A percentile compares a stretch with the other conserved stretches of the same genome.
Evolutionary conservation across 306 rosid genomes (phyloP).

Genomic region (Quercus alba): DNA sequence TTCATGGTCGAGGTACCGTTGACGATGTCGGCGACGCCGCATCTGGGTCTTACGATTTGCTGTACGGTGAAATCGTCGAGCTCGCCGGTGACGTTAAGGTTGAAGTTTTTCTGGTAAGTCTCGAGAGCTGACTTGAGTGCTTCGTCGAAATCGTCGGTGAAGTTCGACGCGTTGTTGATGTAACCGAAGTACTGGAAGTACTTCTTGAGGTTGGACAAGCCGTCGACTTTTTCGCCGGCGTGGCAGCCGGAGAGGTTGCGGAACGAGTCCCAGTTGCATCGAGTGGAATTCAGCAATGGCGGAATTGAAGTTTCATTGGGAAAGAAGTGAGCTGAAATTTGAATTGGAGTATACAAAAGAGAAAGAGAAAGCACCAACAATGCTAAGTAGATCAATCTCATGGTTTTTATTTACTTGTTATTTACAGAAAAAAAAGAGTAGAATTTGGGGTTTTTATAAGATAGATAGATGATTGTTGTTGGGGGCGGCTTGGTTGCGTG

Average conservation of each 20-base stretch:
- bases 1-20: slow-evolving; percentile 69
- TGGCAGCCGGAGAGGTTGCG: slow-evolving; percentile 51
- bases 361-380: slow-evolving; percentile 4
- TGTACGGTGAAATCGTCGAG: slow-evolving; percentile 51
- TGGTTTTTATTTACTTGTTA: background rate
- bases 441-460: no score
- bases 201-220: slow-evolving; percentile 56
- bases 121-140: slow-evolving; percentile 45
- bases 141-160: slow-evolving; percentile 71
- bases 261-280: slow-evolving; percentile 58
- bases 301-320: slow-evolving; percentile 66
- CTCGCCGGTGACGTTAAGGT: slow-evolving; percentile 70
- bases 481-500: background rate
- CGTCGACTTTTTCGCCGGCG: slow-evolving; percentile 39
- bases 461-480: no score
- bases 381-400: slow-evolving; percentile 27
- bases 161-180: slow-evolving; percentile 43
- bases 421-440: no score
- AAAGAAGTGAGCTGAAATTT: slow-evolving; percentile 59
- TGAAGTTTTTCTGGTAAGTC: slow-evolving; percentile 76
- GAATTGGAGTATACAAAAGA: slow-evolving; percentile 11
- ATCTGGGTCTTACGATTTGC: slow-evolving; percentile 49
- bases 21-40: slow-evolving; percentile 74
- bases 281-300: slow-evolving; percentile 10
- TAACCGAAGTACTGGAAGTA: slow-evolving; percentile 76